A percentile compares a stretch with the other conserved stretches of the same genome.
Conservation (phyloP, 1,284 basidiomycete species). For the Hymenochaete sp. region DNA sequence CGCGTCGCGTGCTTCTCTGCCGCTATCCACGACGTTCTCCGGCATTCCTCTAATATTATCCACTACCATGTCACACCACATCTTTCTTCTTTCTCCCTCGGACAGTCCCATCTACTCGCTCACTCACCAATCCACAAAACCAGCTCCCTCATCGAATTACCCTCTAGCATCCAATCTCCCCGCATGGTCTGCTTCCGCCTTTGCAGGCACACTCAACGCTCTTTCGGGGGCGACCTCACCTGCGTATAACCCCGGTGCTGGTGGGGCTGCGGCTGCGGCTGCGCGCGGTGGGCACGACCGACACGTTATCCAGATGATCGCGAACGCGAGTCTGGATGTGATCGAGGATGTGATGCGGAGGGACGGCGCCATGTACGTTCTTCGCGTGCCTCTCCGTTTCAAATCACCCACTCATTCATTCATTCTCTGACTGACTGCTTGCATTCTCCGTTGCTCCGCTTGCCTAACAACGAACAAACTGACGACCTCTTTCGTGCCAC, state of each 20-base stretch:
- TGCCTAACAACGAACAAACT: not conserved
- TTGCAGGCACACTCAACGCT: slow-evolving; percentile 78
- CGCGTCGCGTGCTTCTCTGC: too few relatives aligned
- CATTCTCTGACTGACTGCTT: not conserved
- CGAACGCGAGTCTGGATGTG: slow-evolving; percentile 85
- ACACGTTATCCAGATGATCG: slow-evolving; percentile 95
- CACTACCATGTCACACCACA: slow-evolving; percentile 61
- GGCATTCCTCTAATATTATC: too few relatives aligned
- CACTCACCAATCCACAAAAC: slow-evolving; percentile 70
- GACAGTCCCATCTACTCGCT: slow-evolving; percentile 76
- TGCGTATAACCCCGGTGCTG: slow-evolving; percentile 53
- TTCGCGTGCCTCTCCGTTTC: not conserved
- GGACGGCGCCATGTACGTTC: slow-evolving; percentile 74
- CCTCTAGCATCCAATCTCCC: slow-evolving; percentile 72
- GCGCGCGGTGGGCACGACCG: slow-evolving; percentile 54
- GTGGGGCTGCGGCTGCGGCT: slow-evolving; percentile 53
- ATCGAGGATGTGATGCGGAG: slow-evolving; percentile 86
- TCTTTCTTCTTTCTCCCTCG: slow-evolving; percentile 73
- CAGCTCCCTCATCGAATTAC: slow-evolving; percentile 46
- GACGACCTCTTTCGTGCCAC: not conserved
- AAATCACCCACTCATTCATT: slow-evolving; percentile 6
- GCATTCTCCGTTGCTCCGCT: not conserved
- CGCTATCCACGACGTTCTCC: too few relatives aligned
- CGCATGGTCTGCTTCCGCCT: slow-evolving; percentile 79
- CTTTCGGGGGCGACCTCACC: slow-evolving; percentile 73